These are phyloP conservation scores for Naganishia antarctica DNA, from an alignment of 768 basidiomycete genomes.

Conservation along the genomic window DNA sequence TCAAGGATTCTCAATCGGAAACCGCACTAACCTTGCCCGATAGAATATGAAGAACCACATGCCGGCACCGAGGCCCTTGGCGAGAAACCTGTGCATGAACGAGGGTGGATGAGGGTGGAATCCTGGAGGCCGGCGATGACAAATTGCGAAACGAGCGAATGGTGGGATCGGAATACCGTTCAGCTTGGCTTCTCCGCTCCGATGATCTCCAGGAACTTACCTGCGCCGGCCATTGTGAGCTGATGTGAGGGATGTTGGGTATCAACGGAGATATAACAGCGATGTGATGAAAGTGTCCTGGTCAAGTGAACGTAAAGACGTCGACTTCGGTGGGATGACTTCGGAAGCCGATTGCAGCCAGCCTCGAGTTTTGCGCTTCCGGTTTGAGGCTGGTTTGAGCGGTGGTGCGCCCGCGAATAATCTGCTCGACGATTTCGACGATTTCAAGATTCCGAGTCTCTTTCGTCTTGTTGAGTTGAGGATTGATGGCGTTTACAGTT, in stretches of 20 bases:
- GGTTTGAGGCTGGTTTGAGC: too few species aligned
- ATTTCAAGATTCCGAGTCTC: too few species aligned
- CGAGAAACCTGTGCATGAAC: slow-evolving; percentile 67
- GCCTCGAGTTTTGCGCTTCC: not conserved
- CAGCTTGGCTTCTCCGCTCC: not conserved
- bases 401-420: too few species aligned
- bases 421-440: too few species aligned
- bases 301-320: too few species aligned
- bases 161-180: not conserved
- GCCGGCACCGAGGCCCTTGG: slow-evolving; percentile 78
- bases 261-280: too few species aligned
- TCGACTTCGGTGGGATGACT: not conserved
- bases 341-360: not conserved
- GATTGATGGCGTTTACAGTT: too few species aligned
- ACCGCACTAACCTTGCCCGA: slow-evolving; percentile 68
- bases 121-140: slow-evolving; percentile 52
- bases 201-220: slow-evolving; percentile 3
- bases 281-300: too few species aligned
- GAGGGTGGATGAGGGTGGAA: slow-evolving; percentile 85
- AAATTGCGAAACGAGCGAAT: not conserved
- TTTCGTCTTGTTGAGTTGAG: too few species aligned
- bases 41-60: slow-evolving; percentile 99
- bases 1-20: slow-evolving; percentile 21
- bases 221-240: slow-evolving; percentile 26
- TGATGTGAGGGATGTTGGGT: too few species aligned